Percentiles rank a stretch among this genome's conserved stretches.
These are phyloP conservation scores for Penicillium odoratum DNA, from an alignment of 495 filamentous ascomycete genomes.

Conservation along the genomic window DNA sequence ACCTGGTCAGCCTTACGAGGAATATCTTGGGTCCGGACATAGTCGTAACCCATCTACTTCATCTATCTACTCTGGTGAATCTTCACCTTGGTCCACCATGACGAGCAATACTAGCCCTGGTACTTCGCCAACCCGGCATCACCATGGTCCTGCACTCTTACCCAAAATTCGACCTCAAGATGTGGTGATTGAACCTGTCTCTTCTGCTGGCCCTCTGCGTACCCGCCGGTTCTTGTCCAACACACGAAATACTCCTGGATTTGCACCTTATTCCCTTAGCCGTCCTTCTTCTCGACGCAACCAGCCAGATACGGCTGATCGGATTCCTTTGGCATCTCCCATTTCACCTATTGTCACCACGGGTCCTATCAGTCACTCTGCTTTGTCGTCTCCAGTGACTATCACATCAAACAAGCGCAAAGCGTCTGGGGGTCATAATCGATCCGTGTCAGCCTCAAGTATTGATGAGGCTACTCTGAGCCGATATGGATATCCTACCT, in stretches of 20 bases:
- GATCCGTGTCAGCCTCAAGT: constrained; percentile 67
- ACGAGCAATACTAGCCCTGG: constrained; percentile 73
- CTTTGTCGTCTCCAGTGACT: constrained; percentile 63
- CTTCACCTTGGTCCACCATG: constrained; percentile 74
- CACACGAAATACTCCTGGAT: constrained; percentile 51
- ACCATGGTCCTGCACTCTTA: constrained; percentile 78
- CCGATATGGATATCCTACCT: constrained; percentile 77
- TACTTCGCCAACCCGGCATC: constrained; percentile 67
- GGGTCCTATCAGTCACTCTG: constrained; percentile 35
- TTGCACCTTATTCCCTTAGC: constrained; percentile 42
- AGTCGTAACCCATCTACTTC: constrained; percentile 48
- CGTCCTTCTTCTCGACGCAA: constrained; percentile 55
- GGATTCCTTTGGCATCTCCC: constrained; percentile 54
- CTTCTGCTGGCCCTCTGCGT: constrained; percentile 40
- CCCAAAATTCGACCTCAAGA: constrained; percentile 88
- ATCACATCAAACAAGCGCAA: constrained; percentile 56
- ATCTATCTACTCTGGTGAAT: constrained; percentile 62
- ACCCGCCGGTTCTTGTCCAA: constrained; percentile 59
- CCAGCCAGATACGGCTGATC: constrained; percentile 62
- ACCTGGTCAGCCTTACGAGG: constrained; percentile 36
- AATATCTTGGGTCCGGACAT: constrained; percentile 35
- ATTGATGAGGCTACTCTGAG: constrained; percentile 66
- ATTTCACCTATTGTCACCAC: constrained; percentile 45
- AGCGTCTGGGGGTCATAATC: constrained; percentile 43
- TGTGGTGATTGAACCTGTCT: constrained; percentile 63